Base-by-base conservation (phyloP, 192 early-diverging fungal genomes). In the Backusella mclennaniae region DNA sequence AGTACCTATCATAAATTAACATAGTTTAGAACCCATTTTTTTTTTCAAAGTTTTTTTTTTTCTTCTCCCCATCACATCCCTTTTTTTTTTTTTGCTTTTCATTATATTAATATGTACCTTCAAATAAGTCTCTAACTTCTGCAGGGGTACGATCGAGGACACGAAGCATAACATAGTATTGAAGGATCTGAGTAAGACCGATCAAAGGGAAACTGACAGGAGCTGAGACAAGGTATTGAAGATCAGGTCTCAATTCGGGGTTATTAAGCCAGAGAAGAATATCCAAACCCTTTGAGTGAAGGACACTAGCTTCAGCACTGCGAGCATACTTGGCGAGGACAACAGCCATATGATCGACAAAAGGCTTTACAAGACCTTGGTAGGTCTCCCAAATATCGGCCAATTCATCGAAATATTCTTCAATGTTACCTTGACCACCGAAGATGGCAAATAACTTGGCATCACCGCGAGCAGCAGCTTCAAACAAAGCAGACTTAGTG, bases 351-450 rank as follows among this genome's bases (percentile, higher is more conserved):
- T 87, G 89, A 69, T 91, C 87, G 69, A 96, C 84, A 82, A 94
- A 95, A 67, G 90, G 86, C 77, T 91, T 87, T 29, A 94, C 84
- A 53, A 95, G 79, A 63, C 91, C 85, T 77, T 92, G 89, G 85
- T 96, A 96, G 79, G 94, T 94, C 73, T 85, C 85, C 83, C 90
- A 94, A 33, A 94, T 89, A 68, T 88, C 87, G 42, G 91, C 91
- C 33, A 96, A 87, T 85, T 98, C 96, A 80, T 93, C 90, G 89
- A 98, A 96, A 89, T 96, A 98, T 75, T 95, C 95, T 74, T 96
- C 93, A 42, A 95, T 93, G 80, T 95, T 96, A 75, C 96, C 96
- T 85, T 98, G 96, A 56, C 96, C 96, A 75, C 96, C 96, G 91
- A 98, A 98, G 75, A 98, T 89, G 42, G 95, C 94, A 78, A 95